These are phyloP conservation scores for Beauveria bassiana DNA, from an alignment of 2,329 filamentous ascomycete genomes.

Conservation along the genomic window DNA sequence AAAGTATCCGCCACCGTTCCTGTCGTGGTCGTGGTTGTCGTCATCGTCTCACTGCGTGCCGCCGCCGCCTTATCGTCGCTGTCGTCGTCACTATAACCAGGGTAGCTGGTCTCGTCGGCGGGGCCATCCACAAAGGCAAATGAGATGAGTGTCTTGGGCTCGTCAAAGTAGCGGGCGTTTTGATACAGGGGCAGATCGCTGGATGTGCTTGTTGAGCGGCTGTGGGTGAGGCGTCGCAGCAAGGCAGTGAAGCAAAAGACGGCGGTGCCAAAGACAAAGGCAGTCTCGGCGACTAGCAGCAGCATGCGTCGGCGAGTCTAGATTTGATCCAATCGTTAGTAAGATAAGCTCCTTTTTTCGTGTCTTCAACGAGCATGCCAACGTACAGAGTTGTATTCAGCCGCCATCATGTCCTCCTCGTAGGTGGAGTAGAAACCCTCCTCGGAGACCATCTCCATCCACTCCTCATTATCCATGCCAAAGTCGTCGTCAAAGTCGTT, in stretches of 20 bases:
- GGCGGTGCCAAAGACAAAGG: conserved; percentile 31
- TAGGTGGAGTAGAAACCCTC: neutral
- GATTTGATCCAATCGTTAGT: neutral
- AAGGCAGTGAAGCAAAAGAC: conserved; percentile 15
- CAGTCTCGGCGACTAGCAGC: conserved; percentile 22
- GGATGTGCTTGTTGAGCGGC: neutral
- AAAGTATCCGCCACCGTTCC: conserved; percentile 30
- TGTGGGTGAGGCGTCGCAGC: conserved; percentile 13
- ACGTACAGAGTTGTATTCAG: neutral
- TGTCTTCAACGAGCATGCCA: neutral
- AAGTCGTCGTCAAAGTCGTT: neutral
- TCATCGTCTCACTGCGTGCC: neutral
- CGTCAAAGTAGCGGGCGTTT: conserved; percentile 12
- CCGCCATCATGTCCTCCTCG: neutral
- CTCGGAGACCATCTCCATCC: neutral
- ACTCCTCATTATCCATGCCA: neutral
- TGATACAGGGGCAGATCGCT: neutral
- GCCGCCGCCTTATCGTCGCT: neutral
- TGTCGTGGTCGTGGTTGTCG: neutral
- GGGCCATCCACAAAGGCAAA: neutral
- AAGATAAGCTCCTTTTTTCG: neutral
- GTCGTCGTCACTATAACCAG: neutral
- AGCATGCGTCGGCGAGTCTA: conserved; percentile 6
- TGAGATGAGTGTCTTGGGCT: conserved; percentile 8
- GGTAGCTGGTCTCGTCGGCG: neutral